Base-by-base conservation (phyloP, 2,329 filamentous ascomycete species). In the Dothidotthia symphoricarpi region DNA sequence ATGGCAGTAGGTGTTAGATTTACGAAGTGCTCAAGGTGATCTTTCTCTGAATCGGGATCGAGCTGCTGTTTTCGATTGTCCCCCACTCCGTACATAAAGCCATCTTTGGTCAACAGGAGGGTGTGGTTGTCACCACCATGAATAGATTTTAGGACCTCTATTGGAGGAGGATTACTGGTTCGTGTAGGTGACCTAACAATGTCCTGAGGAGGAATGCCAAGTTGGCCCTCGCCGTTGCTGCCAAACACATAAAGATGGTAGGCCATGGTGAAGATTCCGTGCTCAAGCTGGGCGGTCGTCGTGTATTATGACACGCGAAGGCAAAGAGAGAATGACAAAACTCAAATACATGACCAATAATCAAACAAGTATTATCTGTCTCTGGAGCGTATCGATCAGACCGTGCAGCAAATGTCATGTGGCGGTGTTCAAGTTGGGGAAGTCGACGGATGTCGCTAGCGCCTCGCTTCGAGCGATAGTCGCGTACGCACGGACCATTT, bases 41-140 rank as follows among this genome's bases (percentile, higher is more conserved):
- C 14, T n/a, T 13, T 0, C 15, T 16, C 16, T 22, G 14, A 6
- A 5, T 22, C 22, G 14, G 34, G 26, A 39, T 64, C 69, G 40
- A 74, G 72, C 43, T 75, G 69, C 5, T 69, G 68, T 50, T 74
- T 69, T 6, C 48, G 59, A 59, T 78, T 72, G 41, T 83, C 78
- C 1, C 89, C 89, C 30, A 81, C 76, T 55, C 78, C 82, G 56
- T 80, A 85, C 0, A 90, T 69, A 1, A 69, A 52, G 0, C 83
- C 83, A 16, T 72, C 61, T 3, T 71, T 58, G n/a, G 77, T 79
- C 9, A 89, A 71, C 8, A 95, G 63, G 3, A 96, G 69, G 0
- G 88, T 94, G 64, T 96, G 91, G 58, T 96, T 96, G 1, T 90
- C 90, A 3, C 91, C 91, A 6, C 87, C 75, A 29, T 61, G 68